Evolutionary conservation across 192 early-diverging fungal species (phyloP), one percentile per base, ranked within the genome.

Genomic region (Geosiphon pyriformis): DNA sequence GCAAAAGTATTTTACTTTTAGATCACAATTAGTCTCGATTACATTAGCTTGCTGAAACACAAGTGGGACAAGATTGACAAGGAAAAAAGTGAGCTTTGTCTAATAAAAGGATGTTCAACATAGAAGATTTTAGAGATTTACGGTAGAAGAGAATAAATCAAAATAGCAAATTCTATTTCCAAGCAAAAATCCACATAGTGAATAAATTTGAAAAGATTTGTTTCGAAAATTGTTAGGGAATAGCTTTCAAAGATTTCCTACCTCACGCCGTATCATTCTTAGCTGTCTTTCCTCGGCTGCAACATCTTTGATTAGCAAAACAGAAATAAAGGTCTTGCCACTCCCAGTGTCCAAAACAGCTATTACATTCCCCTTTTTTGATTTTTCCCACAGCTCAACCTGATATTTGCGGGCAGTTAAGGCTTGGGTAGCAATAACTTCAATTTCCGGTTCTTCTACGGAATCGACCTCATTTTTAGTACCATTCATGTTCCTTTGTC

Each of bases 281-380:
- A 60, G 59, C 35, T 73, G 64, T 7, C 69, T 26, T 31, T 86
- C 83, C 18, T 71, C 59, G 1, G 42, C 17, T 1, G 76, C 73
- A 69, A 90, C 83, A 70, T 93, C 82, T 71, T 90, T 85, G 49
- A 96, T 88, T 22, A 98, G 79, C 83, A 96, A 78, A 55, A 89
- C 85, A 1, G 94, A 84, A 20, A 94, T 88, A 0, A 98, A 76
- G 11, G 96, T 98, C 70, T 98, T 96, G 20, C 96, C 96, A 15
- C 87, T 88, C 8, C 96, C 96, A 0, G 96, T 98, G 71, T 94
- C 90, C 61, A 98, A 76, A 4, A 98, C 88, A 0, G 90, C 89
- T 53, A 98, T 90, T 31, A 92, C 81, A 75, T 98, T 98, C 1
- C 76, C 73, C 4, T 68, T 61, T 51, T 79, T 67, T 0, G 95